Base-by-base conservation (phyloP, 1,284 basidiomycete species). In the Peniophora sp. region DNA sequence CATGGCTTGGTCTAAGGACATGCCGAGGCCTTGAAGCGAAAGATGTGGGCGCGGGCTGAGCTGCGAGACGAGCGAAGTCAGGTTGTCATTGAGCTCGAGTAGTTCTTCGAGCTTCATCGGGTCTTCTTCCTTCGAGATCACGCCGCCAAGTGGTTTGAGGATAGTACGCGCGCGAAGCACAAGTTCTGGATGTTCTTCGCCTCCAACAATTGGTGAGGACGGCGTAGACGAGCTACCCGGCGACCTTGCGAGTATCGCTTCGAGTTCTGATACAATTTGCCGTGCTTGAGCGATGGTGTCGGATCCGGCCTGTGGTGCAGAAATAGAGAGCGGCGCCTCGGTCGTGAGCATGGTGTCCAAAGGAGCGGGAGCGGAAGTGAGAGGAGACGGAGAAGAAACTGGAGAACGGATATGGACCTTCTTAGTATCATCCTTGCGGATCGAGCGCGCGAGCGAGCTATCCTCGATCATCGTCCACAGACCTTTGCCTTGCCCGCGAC, bases 401-500 rank as follows among this genome's bases (percentile, higher is more conserved):
- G 56, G 51, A 54, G 53, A 54, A 48, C 49, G 44, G 55, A 58
- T 56, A 55, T 64, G 62, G 60, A 81, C 84, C 76, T 81, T 82
- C 68, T 77, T 73, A 58, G 75, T 77, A 50, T 81, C 78, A 24
- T 75, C 81, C 55, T 76, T 68, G 54, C 81, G 70, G 52, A 89
- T 81, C 11, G 76, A 76, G 63, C 76, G 79, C 2, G 87, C 87
- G 24, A 90, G 68, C 61, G 86, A 81, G 63, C 87, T 89, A 53
- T 88, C 85, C 64, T 90, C 86, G 50, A 89, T 85, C 78, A 89
- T 78, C 0, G 77, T 78, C 87, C 87, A 90, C 8, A 88, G 74
- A 2, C 84, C 84, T 58, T 81, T 86, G 1, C 79, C 78, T 32
- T 73, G 59, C 1, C 72, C 72, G 27, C 69, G 65, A 2, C 71